Percentiles rank a stretch among this genome's conserved stretches.
Evolutionary conservation across 768 basidiomycete species (phyloP).

Genomic region (Phaeolepiota aurea): DNA sequence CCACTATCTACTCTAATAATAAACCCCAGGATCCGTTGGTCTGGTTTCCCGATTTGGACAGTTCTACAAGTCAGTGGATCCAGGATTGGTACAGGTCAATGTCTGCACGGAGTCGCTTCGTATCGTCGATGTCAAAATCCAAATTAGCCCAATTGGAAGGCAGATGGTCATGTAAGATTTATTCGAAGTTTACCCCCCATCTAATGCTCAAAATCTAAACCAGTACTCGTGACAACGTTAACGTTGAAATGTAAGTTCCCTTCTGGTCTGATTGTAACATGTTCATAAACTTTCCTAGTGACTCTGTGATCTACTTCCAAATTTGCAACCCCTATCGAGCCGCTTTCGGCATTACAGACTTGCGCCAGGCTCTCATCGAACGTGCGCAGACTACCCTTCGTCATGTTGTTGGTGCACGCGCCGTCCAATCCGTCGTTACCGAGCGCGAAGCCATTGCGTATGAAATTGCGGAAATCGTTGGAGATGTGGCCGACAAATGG

Average conservation of each 20-base stretch:
- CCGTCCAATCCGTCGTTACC: slow-evolving; percentile 93
- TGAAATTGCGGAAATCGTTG: slow-evolving; percentile 95
- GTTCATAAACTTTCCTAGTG: slow-evolving; percentile 37
- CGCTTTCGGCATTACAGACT: slow-evolving; percentile 87
- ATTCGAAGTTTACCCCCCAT: neutral
- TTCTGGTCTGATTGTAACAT: neutral
- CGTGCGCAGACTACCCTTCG: slow-evolving; percentile 91
- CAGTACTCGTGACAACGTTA: slow-evolving; percentile 90
- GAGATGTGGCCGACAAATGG: slow-evolving; percentile 91
- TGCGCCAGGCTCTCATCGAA: slow-evolving; percentile 78
- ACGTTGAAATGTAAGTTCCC: slow-evolving; percentile 73
- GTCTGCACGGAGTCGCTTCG: slow-evolving; percentile 88
- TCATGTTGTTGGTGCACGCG: slow-evolving; percentile 93
- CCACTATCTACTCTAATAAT: slow-evolving; percentile 5
- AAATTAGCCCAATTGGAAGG: slow-evolving; percentile 80
- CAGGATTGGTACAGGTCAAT: slow-evolving; percentile 86
- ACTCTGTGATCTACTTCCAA: slow-evolving; percentile 92
- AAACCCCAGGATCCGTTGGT: slow-evolving; percentile 69
- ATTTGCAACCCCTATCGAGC: slow-evolving; percentile 88
- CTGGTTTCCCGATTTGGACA: slow-evolving; percentile 90
- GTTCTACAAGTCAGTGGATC: slow-evolving; percentile 95
- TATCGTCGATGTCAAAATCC: slow-evolving; percentile 92
- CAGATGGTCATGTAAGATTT: slow-evolving; percentile 69
- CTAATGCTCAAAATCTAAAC: slow-evolving; percentile 1
- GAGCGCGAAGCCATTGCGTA: slow-evolving; percentile 95